These are phyloP conservation scores for Mikania micrantha DNA, from an alignment of 129 eudicot genomes.

Conservation along the genomic window DNA sequence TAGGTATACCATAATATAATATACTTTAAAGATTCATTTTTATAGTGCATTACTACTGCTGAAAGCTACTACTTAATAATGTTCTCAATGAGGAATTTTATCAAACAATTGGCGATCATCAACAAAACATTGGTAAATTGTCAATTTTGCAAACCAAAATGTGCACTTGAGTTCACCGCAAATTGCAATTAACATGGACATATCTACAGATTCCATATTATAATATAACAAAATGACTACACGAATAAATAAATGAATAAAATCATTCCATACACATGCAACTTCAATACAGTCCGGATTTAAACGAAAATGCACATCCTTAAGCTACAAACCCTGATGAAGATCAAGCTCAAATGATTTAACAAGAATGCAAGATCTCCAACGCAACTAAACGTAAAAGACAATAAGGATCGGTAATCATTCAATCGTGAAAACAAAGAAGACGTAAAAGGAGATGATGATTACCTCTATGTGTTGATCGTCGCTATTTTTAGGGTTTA, in stretches of 20 bases:
- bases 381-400: neutral
- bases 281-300: constrained; percentile 12
- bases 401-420: neutral
- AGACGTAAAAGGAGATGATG: constrained; percentile 8
- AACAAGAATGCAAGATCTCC: constrained; percentile 5
- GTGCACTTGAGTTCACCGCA: neutral
- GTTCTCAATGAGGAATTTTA: neutral
- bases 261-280: constrained; percentile 18
- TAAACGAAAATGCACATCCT: neutral
- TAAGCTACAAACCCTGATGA: neutral
- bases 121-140: neutral
- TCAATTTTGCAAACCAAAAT: neutral
- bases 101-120: constrained; percentile 12
- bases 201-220: neutral
- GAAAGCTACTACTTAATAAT: neutral
- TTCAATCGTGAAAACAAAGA: neutral
- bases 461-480: neutral
- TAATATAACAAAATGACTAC: neutral
- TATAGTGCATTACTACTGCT: neutral
- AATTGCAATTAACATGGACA: neutral
- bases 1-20: neutral
- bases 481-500: constrained; percentile 9
- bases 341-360: neutral
- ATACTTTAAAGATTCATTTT: neutral
- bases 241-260: constrained; percentile 9